These are phyloP conservation scores for Microdochium nivale DNA, from an alignment of 2,329 filamentous ascomycete species.

Conservation along the genomic window DNA sequence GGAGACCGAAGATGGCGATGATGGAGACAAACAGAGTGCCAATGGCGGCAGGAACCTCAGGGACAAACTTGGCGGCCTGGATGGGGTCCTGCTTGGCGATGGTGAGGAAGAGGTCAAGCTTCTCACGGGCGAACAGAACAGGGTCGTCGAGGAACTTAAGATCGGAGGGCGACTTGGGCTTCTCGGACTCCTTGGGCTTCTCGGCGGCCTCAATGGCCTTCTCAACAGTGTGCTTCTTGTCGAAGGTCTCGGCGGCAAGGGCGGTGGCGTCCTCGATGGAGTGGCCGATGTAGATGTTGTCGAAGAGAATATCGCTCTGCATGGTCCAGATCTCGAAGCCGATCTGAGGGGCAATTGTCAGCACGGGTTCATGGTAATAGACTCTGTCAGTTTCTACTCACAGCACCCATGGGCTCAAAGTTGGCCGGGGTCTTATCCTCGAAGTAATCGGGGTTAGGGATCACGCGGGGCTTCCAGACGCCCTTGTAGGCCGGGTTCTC, in stretches of 20 bases:
- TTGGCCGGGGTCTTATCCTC: conserved; percentile 96
- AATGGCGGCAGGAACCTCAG: conserved; percentile 79
- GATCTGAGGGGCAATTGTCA: conserved; percentile 46
- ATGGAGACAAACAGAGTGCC: conserved; percentile 62
- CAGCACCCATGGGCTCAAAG: conserved; percentile 96
- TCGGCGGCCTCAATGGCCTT: conserved; percentile 68
- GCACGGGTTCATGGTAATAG: background rate
- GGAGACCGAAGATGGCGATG: conserved; percentile 59
- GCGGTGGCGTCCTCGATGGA: conserved; percentile 86
- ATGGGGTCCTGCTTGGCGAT: conserved; percentile 76
- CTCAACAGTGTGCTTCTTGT: conserved; percentile 79
- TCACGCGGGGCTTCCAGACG: conserved; percentile 88
- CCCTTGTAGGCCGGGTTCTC: conserved; percentile 99
- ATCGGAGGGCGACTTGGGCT: conserved; percentile 63
- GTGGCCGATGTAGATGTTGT: conserved; percentile 99
- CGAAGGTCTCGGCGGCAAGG: conserved; percentile 82
- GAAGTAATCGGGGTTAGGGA: conserved; percentile 90
- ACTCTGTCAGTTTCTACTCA: conserved; percentile 40
- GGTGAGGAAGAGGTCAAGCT: conserved; percentile 82
- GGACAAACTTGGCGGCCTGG: conserved; percentile 79
- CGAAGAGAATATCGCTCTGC: conserved; percentile 97
- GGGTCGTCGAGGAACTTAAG: conserved; percentile 89
- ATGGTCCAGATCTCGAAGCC: conserved; percentile 99
- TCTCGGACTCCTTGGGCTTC: conserved; percentile 65
- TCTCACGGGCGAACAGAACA: conserved; percentile 80